phyloP scores from a whole-genome alignment of 1,284 basidiomycete genomes.

The Bothia castanella region DNA sequence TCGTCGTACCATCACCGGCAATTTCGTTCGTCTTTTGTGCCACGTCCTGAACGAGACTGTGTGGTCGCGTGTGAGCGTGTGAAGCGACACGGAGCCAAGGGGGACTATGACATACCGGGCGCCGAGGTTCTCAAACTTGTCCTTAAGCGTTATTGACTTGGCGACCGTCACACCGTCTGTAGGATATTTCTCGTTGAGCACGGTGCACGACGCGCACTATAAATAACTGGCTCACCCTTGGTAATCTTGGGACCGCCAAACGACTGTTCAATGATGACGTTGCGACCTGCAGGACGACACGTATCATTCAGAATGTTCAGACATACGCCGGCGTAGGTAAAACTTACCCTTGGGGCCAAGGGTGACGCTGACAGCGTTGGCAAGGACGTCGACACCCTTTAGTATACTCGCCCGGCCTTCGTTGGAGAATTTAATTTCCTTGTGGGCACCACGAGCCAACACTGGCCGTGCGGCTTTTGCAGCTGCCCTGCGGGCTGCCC shows the following conservation, averaged over 20 bases:
- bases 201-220: not conserved
- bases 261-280: slow-evolving; percentile 98
- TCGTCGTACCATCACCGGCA: slow-evolving; percentile 97
- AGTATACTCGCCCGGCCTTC: slow-evolving; percentile 93
- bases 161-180: slow-evolving; percentile 97
- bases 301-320: slow-evolving; percentile 9
- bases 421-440: slow-evolving; percentile 97
- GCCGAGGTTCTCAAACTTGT: slow-evolving; percentile 99
- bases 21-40: slow-evolving; percentile 96
- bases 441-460: slow-evolving; percentile 75
- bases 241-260: slow-evolving; percentile 98
- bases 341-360: slow-evolving; percentile 91
- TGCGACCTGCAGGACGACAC: slow-evolving; percentile 66
- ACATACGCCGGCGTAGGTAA: not conserved
- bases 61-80: not conserved
- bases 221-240: slow-evolving; percentile 58
- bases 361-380: slow-evolving; percentile 93
- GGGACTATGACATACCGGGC: slow-evolving; percentile 67
- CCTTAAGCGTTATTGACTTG: slow-evolving; percentile 90
- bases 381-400: slow-evolving; percentile 93
- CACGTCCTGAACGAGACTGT: slow-evolving; percentile 90
- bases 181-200: not conserved
- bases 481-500: slow-evolving; percentile 48
- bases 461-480: slow-evolving; percentile 39
- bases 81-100: not conserved